These are phyloP conservation scores for Hypoxylon fragiforme DNA, from an alignment of 495 filamentous ascomycete genomes.

Conservation along the genomic window DNA sequence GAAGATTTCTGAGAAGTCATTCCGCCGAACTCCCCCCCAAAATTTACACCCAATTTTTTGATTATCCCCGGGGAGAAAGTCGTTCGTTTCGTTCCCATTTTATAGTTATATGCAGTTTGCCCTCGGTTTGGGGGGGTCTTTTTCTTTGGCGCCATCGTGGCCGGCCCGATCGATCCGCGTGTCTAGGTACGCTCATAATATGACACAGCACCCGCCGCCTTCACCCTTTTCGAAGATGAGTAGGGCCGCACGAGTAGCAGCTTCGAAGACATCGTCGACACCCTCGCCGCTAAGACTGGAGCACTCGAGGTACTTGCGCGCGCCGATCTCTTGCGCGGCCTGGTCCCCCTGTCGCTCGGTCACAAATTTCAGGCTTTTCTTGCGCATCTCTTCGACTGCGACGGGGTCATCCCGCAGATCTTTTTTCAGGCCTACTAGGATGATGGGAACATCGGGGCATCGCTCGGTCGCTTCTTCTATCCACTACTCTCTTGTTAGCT, in stretches of 20 bases:
- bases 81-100: background rate
- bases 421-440: slow-evolving; percentile 96
- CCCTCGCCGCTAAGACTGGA: slow-evolving; percentile 96
- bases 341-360: slow-evolving; percentile 77
- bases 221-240: slow-evolving; percentile 89
- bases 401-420: slow-evolving; percentile 93
- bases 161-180: too few relatives aligned
- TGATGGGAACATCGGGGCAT: slow-evolving; percentile 90
- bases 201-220: slow-evolving; percentile 81
- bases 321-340: slow-evolving; percentile 81
- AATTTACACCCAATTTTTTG: slow-evolving; percentile 10
- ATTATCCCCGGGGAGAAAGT: background rate
- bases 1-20: slow-evolving; percentile 1
- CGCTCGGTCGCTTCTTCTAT: slow-evolving; percentile 94
- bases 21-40: slow-evolving; percentile 10
- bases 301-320: slow-evolving; percentile 95
- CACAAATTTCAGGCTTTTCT: slow-evolving; percentile 86
- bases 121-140: too few relatives aligned
- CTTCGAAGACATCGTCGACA: slow-evolving; percentile 98
- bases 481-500: slow-evolving; percentile 64
- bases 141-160: too few relatives aligned
- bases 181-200: slow-evolving; percentile 88
- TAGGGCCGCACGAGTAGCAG: slow-evolving; percentile 92
- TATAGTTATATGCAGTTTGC: background rate
- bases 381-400: slow-evolving; percentile 96